phyloP scores from a whole-genome alignment of 1,139 yeast species.

The Suhomyces anneliseae region DNA sequence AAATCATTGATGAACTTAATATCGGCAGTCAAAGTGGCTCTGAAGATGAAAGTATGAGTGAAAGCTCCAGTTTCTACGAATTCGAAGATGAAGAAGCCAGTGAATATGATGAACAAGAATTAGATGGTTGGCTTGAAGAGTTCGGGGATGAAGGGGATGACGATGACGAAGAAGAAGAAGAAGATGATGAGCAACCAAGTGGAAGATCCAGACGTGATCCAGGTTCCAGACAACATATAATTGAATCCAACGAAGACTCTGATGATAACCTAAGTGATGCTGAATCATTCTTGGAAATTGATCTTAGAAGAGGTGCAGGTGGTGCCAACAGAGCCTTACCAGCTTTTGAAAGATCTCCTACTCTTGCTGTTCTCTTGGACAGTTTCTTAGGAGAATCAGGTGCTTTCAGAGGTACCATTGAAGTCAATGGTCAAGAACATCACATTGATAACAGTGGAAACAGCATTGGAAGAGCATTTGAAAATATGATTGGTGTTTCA shows the following conservation, averaged over 20 bases:
- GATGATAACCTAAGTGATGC: conserved; percentile 23
- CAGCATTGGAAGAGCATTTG: conserved; percentile 11
- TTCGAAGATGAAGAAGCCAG: conserved; percentile 29
- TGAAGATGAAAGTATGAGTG: conserved; percentile 24
- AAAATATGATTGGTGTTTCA: conserved; percentile 10
- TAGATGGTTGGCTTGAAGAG: conserved; percentile 48
- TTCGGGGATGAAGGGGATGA: conserved; percentile 25
- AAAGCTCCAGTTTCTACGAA: conserved; percentile 34
- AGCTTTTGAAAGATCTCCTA: conserved; percentile 12
- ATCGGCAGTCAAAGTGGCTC: conserved; percentile 23
- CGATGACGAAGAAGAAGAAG: conserved; percentile 6
- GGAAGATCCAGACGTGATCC: conserved; percentile 5
- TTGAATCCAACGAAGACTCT: conserved; percentile 16
- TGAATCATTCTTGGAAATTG: conserved; percentile 23
- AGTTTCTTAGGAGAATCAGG: conserved; percentile 16
- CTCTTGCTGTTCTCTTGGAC: conserved; percentile 12
- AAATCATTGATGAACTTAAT: conserved; percentile 44
- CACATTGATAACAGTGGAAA: conserved; percentile 8
- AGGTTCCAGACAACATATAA: conserved; percentile 1
- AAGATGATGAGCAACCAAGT: not conserved
- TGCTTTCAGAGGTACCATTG: conserved; percentile 14
- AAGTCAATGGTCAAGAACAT: conserved; percentile 12
- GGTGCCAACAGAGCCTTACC: conserved; percentile 6
- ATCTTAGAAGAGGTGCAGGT: conserved; percentile 1
- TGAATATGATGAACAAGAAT: conserved; percentile 42